A percentile compares a stretch with the other conserved stretches of the same genome.
phyloP scores from a whole-genome alignment of 2,329 filamentous ascomycete species.

The Colletotrichum plurivorum region DNA sequence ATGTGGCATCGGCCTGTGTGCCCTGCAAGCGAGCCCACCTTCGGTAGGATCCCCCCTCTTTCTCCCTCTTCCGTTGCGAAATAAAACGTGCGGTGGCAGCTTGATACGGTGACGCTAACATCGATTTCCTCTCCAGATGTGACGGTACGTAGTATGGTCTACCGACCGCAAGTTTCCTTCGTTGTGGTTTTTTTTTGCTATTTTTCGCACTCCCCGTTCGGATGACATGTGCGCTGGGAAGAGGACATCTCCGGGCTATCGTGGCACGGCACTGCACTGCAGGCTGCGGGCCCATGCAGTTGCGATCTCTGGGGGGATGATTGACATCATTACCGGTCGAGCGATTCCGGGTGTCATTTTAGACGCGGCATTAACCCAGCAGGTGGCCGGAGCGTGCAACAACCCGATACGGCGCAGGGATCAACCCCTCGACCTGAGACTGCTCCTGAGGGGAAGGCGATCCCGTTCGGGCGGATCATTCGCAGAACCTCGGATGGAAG shows the following conservation, averaged over 20 bases:
- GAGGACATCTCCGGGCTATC: conserved; percentile 33
- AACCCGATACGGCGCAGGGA: conserved; percentile 43
- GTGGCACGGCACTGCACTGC: conserved; percentile 39
- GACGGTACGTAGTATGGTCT: conserved; percentile 72
- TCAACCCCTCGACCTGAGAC: conserved; percentile 43
- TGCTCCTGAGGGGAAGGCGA: conserved; percentile 43
- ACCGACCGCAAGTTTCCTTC: conserved; percentile 18
- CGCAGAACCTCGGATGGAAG: conserved; percentile 32
- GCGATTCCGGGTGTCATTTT: conserved; percentile 45
- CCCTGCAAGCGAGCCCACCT: conserved; percentile 90
- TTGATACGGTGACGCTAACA: conserved; percentile 34
- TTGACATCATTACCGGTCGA: conserved; percentile 46
- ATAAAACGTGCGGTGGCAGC: conserved; percentile 7
- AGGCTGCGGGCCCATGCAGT: conserved; percentile 41
- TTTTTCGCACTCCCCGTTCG: conserved; percentile 27
- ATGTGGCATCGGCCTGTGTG: conserved; percentile 87
- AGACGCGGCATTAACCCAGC: conserved; percentile 45
- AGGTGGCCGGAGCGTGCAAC: conserved; percentile 45
- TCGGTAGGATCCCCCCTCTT: conserved; percentile 60
- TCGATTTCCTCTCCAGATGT: conserved; percentile 59
- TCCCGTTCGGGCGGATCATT: conserved; percentile 33
- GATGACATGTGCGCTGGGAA: not conserved
- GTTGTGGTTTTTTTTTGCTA: conserved; percentile 28
- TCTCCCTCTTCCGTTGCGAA: not conserved
- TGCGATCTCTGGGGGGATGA: conserved; percentile 41